A percentile compares a stretch with the other conserved stretches of the same genome.
Evolutionary conservation across 2,329 filamentous ascomycete species (phyloP).

Genomic region (Fusarium praegraminearum): DNA sequence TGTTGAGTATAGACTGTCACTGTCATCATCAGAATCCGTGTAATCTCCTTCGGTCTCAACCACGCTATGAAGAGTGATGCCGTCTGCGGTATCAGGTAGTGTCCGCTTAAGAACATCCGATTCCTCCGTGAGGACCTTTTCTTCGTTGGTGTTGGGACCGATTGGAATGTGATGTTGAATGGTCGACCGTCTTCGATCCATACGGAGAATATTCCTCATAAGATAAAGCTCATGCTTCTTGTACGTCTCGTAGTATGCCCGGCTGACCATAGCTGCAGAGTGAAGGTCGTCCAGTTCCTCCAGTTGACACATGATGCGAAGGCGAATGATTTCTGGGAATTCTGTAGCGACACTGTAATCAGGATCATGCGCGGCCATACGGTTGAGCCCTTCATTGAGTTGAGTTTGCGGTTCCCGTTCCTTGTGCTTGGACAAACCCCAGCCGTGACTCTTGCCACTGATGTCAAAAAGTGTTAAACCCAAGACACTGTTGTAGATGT

Average conservation of each 20-base stretch:
- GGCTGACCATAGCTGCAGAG: constrained; percentile 57
- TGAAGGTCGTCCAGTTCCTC: constrained; percentile 58
- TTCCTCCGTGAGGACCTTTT: constrained; percentile 52
- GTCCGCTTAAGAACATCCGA: constrained; percentile 49
- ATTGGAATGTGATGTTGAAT: constrained; percentile 39
- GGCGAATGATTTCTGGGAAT: constrained; percentile 54
- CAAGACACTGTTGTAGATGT: constrained; percentile 64
- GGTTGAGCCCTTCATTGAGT: constrained; percentile 44
- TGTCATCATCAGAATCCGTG: constrained; percentile 44
- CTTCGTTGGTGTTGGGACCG: constrained; percentile 48
- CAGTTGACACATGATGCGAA: constrained; percentile 57
- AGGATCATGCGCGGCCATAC: constrained; percentile 52
- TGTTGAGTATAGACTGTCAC: constrained; percentile 42
- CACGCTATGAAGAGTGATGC: constrained; percentile 49
- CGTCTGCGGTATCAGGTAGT: constrained; percentile 47
- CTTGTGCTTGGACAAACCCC: constrained; percentile 60
- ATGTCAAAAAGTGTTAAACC: constrained; percentile 64
- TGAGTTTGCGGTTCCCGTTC: constrained; percentile 54
- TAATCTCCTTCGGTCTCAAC: constrained; percentile 47
- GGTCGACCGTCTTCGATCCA: constrained; percentile 42
- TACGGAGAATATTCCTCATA: constrained; percentile 53
- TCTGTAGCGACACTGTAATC: constrained; percentile 51
- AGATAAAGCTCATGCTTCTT: constrained; percentile 59
- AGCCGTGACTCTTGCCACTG: constrained; percentile 61
- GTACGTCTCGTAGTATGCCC: constrained; percentile 59